Evolutionary conservation across 495 filamentous ascomycete species (phyloP).

Genomic region (Podospora didyma): DNA sequence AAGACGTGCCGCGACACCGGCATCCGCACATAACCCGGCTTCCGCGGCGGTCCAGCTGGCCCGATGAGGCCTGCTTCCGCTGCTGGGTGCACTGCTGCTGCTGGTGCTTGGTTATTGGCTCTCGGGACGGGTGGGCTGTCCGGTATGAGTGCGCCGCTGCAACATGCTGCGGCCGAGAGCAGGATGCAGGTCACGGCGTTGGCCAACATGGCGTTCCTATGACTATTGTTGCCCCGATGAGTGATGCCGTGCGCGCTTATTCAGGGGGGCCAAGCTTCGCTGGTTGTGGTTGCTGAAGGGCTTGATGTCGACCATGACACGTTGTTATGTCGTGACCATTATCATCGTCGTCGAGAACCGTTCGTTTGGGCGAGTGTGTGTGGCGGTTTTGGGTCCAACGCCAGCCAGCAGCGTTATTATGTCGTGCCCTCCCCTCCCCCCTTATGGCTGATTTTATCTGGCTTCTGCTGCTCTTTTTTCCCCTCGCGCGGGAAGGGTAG

Average conservation of each 20-base stretch:
- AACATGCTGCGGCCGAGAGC: slow-evolving; percentile 8
- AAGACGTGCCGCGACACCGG: slow-evolving; percentile 22
- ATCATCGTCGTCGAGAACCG: neutral
- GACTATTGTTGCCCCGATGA: too few species aligned
- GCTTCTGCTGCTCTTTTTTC: too few species aligned
- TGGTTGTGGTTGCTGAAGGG: too few species aligned
- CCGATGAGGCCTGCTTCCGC: neutral
- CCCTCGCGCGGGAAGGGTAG: too few species aligned
- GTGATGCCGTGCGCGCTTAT: too few species aligned
- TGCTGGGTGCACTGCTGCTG: neutral
- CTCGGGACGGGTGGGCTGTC: too few species aligned
- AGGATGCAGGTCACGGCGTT: slow-evolving; percentile 4
- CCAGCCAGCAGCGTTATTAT: too few species aligned
- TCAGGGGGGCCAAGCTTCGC: too few species aligned
- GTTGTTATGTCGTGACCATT: slow-evolving; percentile 1
- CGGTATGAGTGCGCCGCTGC: neutral
- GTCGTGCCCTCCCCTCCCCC: neutral
- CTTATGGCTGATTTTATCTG: too few species aligned
- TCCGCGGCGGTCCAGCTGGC: neutral
- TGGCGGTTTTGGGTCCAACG: too few species aligned
- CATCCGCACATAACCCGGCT: slow-evolving; percentile 25
- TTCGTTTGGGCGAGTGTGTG: too few species aligned
- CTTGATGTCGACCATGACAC: neutral
- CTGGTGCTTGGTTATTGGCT: too few species aligned
- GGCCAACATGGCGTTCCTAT: slow-evolving; percentile 9